Evolutionary conservation across 352 stramenopile species (phyloP), one percentile per base, ranked within the genome.

Genomic region (Globisporangium ultimum): DNA sequence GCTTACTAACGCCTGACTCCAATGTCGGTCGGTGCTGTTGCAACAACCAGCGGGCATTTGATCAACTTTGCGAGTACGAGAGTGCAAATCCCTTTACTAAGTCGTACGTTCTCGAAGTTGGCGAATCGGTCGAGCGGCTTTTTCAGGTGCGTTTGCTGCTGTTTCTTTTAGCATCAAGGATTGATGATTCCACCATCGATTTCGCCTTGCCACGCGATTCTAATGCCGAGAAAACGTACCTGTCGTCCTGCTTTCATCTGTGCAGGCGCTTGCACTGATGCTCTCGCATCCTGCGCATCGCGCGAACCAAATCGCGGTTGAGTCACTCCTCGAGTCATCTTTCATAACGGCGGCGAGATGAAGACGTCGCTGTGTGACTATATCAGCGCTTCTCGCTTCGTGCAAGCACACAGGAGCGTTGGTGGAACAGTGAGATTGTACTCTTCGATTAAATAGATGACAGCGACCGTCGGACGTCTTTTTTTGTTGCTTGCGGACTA

Each of bases 281-380:
- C 64, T 84, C 41, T 78, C 76, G 15, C 72, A 84, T 48, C 72
- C 76, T 22, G 68, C 65, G 58, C 74, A 86, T 68, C 76, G 76
- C 53, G 43, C 63, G 41, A 67, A 60, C 59, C 76, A 86, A 80
- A 60, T 68, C 58, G 55, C 64, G 64, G 76, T 65, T 48, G 74
- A 86, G 48, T 58, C 74, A 38, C 63, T 82, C 56, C 66, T 82
- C 21, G 48, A 54, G 28, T 73, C 68, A n/a, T 45, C 40, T 45
- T 45, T n/a, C 12, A 45, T 45, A 45, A n/a, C 40, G 1, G 6
- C 40, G 13, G 2, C 40, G 10, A n/a, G 13, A 8, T 18, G 40
- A 45, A 18, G 8, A n/a, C 17, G 18, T 8, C 6, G 40, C 40
- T 45, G 40, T n/a, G 12, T 18, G 40, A n/a, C 12, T n/a, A 18